Base-by-base conservation (phyloP, 2,329 filamentous ascomycete species). In the Fusarium tupiense region DNA sequence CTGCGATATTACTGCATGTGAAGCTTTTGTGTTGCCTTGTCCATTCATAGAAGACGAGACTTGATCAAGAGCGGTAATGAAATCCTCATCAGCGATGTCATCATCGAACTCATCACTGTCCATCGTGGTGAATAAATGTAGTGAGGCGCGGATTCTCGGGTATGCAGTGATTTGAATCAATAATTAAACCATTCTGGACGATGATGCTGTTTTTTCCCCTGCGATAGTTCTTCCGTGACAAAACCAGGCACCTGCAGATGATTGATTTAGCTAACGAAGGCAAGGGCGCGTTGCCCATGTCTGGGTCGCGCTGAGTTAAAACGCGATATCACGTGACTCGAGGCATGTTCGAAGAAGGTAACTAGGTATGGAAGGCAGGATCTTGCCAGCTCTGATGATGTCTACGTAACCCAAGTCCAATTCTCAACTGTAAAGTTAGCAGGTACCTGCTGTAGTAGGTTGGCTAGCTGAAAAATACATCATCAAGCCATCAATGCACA, bases 31-130 rank as follows among this genome's bases (percentile, higher is more conserved):
- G 35, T 56, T 46, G 26, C 62, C 66, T 43, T 72, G 56, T 20
- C 71, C 69, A 11, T 67, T 75, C 37, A 72, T 72, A 29, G 80
- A 82, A n/a, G 81, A 80, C 72, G 81, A 82, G 9, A 82, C 82
- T 71, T 91, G 88, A 43, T 88, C 90, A 29, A 91, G 85, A 12
- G 88, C 91, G 41, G 87, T 83, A 50, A 93, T 85, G 67, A 93
- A 83, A 73, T 92, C 91, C 76, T 92, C 91, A 69, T 93, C 91
- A 60, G 89, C 87, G 60, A 92, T 87, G 71, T 88, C 88, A 69
- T 90, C 90, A 67, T 90, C 90, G 77, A 90, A 92, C 52, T 91
- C 90, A 73, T 92, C 89, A 68, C 84, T 86, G 68, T 89, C 86
- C 88, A 89, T 89, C 52, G 52, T 76, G 60, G 38, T 49, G 69